phyloP scores from a whole-genome alignment of 345 rosid species.

The Salix suchowensis region DNA sequence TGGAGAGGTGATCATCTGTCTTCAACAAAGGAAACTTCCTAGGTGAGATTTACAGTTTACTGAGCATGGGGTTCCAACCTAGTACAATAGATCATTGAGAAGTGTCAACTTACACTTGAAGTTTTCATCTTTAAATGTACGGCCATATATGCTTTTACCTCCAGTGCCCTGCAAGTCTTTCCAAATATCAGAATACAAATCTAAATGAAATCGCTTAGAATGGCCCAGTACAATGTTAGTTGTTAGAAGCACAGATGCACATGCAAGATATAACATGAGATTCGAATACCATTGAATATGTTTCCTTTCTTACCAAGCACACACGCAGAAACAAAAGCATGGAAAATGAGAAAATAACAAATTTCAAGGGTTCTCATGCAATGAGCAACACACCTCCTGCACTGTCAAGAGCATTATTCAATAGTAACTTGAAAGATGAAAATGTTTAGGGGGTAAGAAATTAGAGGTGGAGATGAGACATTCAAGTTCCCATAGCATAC shows the following conservation, averaged over 20 bases:
- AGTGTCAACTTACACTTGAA: slow-evolving; percentile 73
- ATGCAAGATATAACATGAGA: too few species aligned
- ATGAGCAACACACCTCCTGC: neutral
- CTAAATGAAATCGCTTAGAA: neutral
- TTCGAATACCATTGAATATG: neutral
- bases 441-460: neutral
- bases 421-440: neutral
- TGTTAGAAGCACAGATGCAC: neutral
- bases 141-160: slow-evolving; percentile 95
- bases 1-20: neutral
- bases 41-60: neutral
- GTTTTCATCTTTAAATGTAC: slow-evolving; percentile 92
- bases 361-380: neutral
- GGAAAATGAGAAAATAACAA: neutral
- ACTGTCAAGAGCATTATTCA: neutral
- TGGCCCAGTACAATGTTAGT: neutral
- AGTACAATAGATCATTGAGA: neutral
- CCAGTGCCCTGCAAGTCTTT: slow-evolving; percentile 87
- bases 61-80: neutral
- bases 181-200: slow-evolving; percentile 13
- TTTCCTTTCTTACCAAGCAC: neutral
- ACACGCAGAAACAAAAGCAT: neutral
- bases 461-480: neutral
- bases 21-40: neutral
- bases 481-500: neutral